Conservation (phyloP, 2,329 filamentous ascomycete species). For the Diaporthe caulivora region DNA sequence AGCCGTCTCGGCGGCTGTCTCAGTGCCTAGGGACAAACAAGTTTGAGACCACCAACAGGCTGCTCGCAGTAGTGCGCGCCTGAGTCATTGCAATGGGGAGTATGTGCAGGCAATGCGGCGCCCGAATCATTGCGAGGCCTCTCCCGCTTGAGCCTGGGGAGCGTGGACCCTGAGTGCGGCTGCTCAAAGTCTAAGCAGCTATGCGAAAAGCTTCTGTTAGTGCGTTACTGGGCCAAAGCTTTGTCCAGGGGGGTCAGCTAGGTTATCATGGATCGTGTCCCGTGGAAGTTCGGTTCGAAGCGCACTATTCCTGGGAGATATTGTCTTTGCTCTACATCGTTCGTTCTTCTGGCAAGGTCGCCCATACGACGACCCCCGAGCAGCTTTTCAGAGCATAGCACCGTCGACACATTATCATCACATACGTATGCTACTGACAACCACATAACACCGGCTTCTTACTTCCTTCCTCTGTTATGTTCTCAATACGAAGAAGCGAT, state of each 20-base stretch:
- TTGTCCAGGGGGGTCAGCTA: not conserved
- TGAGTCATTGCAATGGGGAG: conserved; percentile 5
- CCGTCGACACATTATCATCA: not conserved
- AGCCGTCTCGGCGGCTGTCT: conserved; percentile 24
- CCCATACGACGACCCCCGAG: not conserved
- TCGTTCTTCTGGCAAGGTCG: not conserved
- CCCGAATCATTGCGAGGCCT: conserved; percentile 17
- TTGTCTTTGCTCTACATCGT: not conserved
- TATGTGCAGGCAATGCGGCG: conserved; percentile 1
- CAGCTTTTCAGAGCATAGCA: conserved; percentile 24
- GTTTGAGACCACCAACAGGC: conserved; percentile 14
- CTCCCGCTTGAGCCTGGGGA: not conserved
- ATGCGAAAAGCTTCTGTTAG: conserved; percentile 16
- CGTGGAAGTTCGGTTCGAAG: not conserved
- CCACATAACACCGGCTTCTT: not conserved
- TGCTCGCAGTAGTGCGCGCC: not conserved
- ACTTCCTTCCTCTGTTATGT: not conserved
- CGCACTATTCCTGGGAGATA: not conserved
- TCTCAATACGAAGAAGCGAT: conserved; percentile 16
- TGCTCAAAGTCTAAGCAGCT: conserved; percentile 6
- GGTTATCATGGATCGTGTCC: conserved; percentile 6
- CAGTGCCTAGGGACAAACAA: conserved; percentile 18
- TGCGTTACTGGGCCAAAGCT: not conserved
- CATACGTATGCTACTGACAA: not conserved
- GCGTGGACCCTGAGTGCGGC: not conserved